A percentile compares a stretch with the other conserved stretches of the same genome.
phyloP scores from a whole-genome alignment of 345 rosid genomes.

The Salix exigua region DNA sequence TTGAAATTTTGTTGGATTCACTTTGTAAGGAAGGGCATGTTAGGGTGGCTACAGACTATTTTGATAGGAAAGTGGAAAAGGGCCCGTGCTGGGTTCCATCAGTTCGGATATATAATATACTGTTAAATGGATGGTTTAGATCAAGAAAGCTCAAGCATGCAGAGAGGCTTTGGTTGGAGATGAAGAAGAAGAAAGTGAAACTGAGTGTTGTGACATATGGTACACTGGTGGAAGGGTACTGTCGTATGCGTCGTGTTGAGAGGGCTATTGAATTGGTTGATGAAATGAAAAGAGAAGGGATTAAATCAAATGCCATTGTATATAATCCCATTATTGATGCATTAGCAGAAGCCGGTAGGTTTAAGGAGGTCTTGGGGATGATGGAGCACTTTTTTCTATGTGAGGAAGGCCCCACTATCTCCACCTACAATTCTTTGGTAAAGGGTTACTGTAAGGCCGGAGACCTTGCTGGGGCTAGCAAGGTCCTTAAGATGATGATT shows the following conservation, averaged over 20 bases:
- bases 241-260: conserved; percentile 60
- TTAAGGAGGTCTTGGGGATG: conserved; percentile 62
- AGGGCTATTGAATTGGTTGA: conserved; percentile 59
- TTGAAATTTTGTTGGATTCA: conserved; percentile 74
- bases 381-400: conserved; percentile 62
- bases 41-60: conserved; percentile 50
- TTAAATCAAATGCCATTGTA: conserved; percentile 51
- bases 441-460: conserved; percentile 74
- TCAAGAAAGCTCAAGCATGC: conserved; percentile 61
- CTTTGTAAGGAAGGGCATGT: conserved; percentile 77
- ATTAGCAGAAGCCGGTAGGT: conserved; percentile 67
- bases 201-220: conserved; percentile 73
- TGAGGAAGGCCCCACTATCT: conserved; percentile 62
- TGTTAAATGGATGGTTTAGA: conserved; percentile 82
- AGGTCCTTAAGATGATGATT: conserved; percentile 73
- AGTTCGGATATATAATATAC: conserved; percentile 54
- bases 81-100: conserved; percentile 54
- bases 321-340: conserved; percentile 78
- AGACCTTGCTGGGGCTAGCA: conserved; percentile 65
- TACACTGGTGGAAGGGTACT: conserved; percentile 78
- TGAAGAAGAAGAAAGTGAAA: conserved; percentile 49
- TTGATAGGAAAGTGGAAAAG: conserved; percentile 31
- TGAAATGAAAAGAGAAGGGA: conserved; percentile 62
- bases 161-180: conserved; percentile 66
- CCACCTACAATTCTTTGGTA: conserved; percentile 76